Conservation (phyloP, 495 filamentous ascomycete genomes). For the Neurospora sublineolata region DNA sequence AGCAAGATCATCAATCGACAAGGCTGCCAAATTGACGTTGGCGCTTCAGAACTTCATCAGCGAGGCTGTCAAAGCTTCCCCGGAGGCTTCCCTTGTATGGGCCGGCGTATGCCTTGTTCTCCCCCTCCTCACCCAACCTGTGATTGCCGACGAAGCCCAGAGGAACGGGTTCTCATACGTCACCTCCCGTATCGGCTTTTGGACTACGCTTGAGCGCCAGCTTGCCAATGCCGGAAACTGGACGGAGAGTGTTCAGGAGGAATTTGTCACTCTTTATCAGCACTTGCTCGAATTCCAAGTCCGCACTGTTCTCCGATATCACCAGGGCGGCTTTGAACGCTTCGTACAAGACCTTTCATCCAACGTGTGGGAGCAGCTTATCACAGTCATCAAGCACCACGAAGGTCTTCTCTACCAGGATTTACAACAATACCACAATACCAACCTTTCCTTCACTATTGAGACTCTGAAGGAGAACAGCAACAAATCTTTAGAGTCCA, state of each 20-base stretch:
- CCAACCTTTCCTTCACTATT: not conserved
- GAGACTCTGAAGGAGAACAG: not conserved
- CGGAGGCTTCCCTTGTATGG: constrained; percentile 14
- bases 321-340: not conserved
- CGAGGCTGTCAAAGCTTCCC: constrained; percentile 12
- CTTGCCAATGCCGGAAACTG: not conserved
- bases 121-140: constrained; percentile 16
- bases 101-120: constrained; percentile 16
- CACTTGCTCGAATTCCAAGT: not conserved
- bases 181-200: constrained; percentile 14
- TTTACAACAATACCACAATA: not conserved
- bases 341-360: not conserved
- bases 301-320: not conserved
- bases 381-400: not conserved
- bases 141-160: constrained; percentile 9
- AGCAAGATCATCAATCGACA: not conserved
- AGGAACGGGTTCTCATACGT: constrained; percentile 16
- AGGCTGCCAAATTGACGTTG: constrained; percentile 3
- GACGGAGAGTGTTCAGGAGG: not conserved
- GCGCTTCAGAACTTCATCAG: constrained; percentile 9
- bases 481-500: not conserved
- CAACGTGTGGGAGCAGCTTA: not conserved
- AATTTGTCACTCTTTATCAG: not conserved
- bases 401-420: not conserved
- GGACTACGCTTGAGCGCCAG: constrained; percentile 7